These are phyloP conservation scores for Phaeophleospora eucalypticola DNA, from an alignment of 2,329 filamentous ascomycete genomes.

Conservation along the genomic window DNA sequence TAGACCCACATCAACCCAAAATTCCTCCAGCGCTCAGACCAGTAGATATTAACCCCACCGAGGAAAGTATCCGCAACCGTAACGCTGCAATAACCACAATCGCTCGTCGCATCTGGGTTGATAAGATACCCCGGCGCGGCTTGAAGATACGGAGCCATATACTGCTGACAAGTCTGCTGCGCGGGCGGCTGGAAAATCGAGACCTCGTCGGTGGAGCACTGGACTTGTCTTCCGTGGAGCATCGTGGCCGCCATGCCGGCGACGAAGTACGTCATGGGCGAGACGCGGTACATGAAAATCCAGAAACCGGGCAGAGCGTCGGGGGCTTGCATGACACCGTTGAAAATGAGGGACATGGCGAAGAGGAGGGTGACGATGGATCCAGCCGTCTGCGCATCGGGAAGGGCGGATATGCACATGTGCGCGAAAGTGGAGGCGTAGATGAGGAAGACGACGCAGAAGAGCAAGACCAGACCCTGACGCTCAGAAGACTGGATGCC, in stretches of 20 bases:
- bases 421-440: conserved; percentile 70
- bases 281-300: conserved; percentile 71
- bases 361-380: conserved; percentile 49
- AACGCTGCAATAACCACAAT: conserved; percentile 50
- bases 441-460: conserved; percentile 63
- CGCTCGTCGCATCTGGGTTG: conserved; percentile 41
- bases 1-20: conserved; percentile 67
- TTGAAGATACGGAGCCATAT: conserved; percentile 41
- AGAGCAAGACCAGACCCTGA: conserved; percentile 62
- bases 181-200: conserved; percentile 39
- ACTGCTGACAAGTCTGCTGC: conserved; percentile 41
- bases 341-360: conserved; percentile 47
- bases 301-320: conserved; percentile 64
- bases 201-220: conserved; percentile 44
- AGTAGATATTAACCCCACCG: conserved; percentile 39
- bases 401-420: conserved; percentile 67
- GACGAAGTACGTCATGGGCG: conserved; percentile 63
- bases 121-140: conserved; percentile 40
- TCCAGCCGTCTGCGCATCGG: conserved; percentile 64
- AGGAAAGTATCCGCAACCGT: conserved; percentile 48
- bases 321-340: conserved; percentile 59
- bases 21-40: conserved; percentile 59
- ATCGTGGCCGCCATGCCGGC: conserved; percentile 38
- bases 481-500: conserved; percentile 46
- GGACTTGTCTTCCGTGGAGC: conserved; percentile 46